Percentiles rank a stretch among this genome's conserved stretches.
phyloP scores from a whole-genome alignment of 495 filamentous ascomycete species.

The Tuber calosporum region DNA sequence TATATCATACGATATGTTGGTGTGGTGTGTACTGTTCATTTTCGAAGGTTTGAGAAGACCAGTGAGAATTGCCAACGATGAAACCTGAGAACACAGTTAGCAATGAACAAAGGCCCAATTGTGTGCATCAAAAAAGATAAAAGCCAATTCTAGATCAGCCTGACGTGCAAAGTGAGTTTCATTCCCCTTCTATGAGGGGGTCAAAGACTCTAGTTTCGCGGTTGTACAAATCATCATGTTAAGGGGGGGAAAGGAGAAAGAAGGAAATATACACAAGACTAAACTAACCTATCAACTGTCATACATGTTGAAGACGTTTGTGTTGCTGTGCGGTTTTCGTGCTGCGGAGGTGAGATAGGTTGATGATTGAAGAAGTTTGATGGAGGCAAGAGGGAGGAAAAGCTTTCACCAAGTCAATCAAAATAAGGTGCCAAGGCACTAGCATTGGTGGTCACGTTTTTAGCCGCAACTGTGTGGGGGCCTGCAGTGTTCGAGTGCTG shows the following conservation, averaged over 20 bases:
- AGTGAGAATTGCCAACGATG: neutral
- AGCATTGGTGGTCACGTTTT: neutral
- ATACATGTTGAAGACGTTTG: neutral
- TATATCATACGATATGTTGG: too few species aligned
- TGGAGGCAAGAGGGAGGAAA: conserved; percentile 10
- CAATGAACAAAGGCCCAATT: neutral
- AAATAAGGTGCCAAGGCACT: neutral
- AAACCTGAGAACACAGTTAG: neutral
- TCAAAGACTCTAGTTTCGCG: conserved; percentile 99
- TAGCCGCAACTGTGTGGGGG: neutral
- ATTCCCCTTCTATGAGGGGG: conserved; percentile 60
- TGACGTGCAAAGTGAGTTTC: conserved; percentile 99
- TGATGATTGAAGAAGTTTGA: conserved; percentile 12
- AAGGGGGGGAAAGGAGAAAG: conserved; percentile 22
- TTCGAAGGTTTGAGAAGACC: neutral
- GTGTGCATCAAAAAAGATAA: neutral
- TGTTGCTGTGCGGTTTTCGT: neutral
- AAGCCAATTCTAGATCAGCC: conserved; percentile 64
- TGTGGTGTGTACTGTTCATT: neutral
- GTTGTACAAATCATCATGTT: conserved; percentile 72
- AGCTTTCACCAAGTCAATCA: conserved; percentile 18
- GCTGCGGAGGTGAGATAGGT: conserved; percentile 6
- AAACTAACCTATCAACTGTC: conserved; percentile 7
- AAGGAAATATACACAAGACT: conserved; percentile 10
- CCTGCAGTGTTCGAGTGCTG: too few species aligned